phyloP scores from a whole-genome alignment of 352 stramenopile genomes.

The Globisporangium nunn region DNA sequence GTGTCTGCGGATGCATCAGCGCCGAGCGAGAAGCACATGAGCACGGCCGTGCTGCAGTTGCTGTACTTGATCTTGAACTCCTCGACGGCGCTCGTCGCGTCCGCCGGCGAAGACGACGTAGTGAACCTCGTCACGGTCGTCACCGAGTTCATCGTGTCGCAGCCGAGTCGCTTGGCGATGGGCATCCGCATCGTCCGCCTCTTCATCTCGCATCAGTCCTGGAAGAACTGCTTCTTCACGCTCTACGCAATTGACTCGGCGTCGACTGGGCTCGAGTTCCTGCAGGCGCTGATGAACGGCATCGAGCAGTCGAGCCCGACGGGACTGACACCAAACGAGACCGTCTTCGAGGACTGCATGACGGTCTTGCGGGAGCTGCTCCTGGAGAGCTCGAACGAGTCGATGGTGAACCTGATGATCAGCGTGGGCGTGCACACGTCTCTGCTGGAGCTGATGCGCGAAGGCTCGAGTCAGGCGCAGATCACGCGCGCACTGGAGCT shows the following conservation, averaged over 20 bases:
- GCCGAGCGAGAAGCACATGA: slow-evolving; percentile 17
- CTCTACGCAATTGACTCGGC: slow-evolving; percentile 61
- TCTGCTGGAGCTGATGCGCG: slow-evolving; percentile 52
- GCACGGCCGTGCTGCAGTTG: slow-evolving; percentile 47
- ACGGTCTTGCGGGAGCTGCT: slow-evolving; percentile 55
- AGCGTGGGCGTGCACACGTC: slow-evolving; percentile 59
- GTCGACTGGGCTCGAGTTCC: slow-evolving; percentile 52
- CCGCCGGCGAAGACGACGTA: slow-evolving; percentile 49
- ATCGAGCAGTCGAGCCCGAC: slow-evolving; percentile 36
- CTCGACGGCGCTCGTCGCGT: slow-evolving; percentile 41
- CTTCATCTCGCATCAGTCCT: slow-evolving; percentile 50
- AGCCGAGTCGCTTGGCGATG: slow-evolving; percentile 40
- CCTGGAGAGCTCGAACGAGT: slow-evolving; percentile 48
- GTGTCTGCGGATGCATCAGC: slow-evolving; percentile 22
- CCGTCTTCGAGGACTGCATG: slow-evolving; percentile 58
- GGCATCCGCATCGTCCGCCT: slow-evolving; percentile 70
- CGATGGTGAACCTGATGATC: slow-evolving; percentile 62
- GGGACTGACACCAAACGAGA: slow-evolving; percentile 18
- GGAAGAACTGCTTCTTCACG: slow-evolving; percentile 70
- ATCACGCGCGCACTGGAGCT: slow-evolving; percentile 28
- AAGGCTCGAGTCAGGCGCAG: slow-evolving; percentile 21
- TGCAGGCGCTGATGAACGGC: slow-evolving; percentile 50
- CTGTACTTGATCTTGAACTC: slow-evolving; percentile 63
- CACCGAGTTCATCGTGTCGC: slow-evolving; percentile 59
- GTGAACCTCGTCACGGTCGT: slow-evolving; percentile 58